Base-by-base conservation (phyloP, 2,329 filamentous ascomycete genomes). In the Aspergillus pseudoterreus region DNA sequence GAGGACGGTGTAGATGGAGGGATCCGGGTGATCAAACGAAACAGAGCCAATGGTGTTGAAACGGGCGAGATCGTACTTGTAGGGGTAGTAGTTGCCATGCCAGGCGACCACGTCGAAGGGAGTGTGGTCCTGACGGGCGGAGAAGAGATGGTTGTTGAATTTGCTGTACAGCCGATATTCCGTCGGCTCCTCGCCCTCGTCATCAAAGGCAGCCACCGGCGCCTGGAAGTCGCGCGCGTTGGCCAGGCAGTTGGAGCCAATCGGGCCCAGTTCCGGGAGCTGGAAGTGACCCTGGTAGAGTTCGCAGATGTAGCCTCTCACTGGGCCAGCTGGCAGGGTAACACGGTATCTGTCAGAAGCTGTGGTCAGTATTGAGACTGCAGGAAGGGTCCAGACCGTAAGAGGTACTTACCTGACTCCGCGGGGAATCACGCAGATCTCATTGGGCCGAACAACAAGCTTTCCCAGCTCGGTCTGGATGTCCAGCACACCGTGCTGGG, bases 81-180 rank as follows among this genome's bases (percentile, higher is more conserved):
- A 90, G 0, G 88, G 88, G 54, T 87, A 86, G 71, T 90, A 91
- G 56, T 83, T 87, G 42, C 88, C 88, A 64, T 92, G 87, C 87
- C 87, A 92, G 3, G 84, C 86, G 3, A 90, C 87, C 0, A 92
- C 82, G 60, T 92, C 87, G 62, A 90, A 92, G 0, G 88, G 87
- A 0, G 84, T 86, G 66, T 91, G 88, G 10, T 77, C 68, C 70
- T 91, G 87, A 39, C 67, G 75, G 6, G 84, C 84, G 35, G 75
- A 72, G 71, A 88, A 90, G 46, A 90, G 79, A 43, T 78, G 75
- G 58, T 86, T 84, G 64, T 83, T 82, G 63, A 88, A 86, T 67
- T 88, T 88, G 66, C 78, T 78, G 32, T 79, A 78, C 33, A 89
- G 71, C 8, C 75, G 79, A 66, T 79, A 82, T 51, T 78, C 74